Evolutionary conservation across 2,329 filamentous ascomycete genomes (phyloP), one percentile per base, ranked within the genome.

Genomic region (Tolypocladium nubicola): DNA sequence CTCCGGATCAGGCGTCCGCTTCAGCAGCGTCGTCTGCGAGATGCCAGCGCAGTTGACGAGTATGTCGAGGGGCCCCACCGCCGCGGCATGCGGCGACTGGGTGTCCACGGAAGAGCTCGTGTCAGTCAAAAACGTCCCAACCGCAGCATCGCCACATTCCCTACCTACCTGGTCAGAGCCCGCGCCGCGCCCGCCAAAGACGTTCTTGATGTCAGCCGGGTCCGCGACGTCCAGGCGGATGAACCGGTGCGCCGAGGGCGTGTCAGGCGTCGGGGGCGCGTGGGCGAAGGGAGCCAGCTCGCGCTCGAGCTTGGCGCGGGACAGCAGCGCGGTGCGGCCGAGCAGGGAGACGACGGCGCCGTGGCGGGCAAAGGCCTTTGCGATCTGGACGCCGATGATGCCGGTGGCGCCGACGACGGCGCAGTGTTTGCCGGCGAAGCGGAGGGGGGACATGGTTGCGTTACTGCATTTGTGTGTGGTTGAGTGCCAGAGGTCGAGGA

Each of bases 1-100:
- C 3, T 79, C 74, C 0, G 73, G 68, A 0, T 79, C 67, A 0
- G 71, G 65, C 1, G 81, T 83, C 11, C 77, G 75, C 50, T 82
- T 73, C n/a, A 94, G 77, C 1, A 90, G 75, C 0, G 78, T 81
- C 14, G 78, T 79, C 62, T 90, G 84, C 0, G 86, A 78, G 26
- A 91, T 76, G 11, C 90, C 91, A 0, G 90, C 90, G 33, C 88
- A 88, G 67, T 96, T 95, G 61, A 96, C 79, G 1, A 96, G 79
- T 37, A 93, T 75, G 64, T 83, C 77, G 10, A 76, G 62, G 10
- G 67, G 65, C 0, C 72, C 72, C 40, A 74, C 66, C 41, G 58
- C 30, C 14, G 47, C 33, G 38, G 52, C 49, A 3, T 54, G 39
- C 33, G 55, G 26, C 14, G 26, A 52, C 37, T 53, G 40, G 8